Evolutionary conservation across 331 rosid species (phyloP).

Genomic region (Dryas integrifolia): DNA sequence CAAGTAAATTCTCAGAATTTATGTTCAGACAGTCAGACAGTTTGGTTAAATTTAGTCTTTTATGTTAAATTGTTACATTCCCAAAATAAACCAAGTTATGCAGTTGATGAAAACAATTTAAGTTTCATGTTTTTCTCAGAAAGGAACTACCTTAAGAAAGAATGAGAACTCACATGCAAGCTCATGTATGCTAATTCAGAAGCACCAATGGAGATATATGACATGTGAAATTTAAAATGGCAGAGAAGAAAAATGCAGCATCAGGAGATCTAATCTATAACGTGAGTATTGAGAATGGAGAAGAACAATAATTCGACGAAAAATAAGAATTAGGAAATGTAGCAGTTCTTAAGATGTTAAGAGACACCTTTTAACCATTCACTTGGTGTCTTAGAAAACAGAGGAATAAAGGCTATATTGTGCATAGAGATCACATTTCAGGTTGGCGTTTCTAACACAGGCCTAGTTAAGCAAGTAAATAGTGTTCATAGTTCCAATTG

Average conservation of each 20-base stretch:
- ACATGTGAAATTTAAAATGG: not conserved
- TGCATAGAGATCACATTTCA: not conserved
- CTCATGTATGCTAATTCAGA: not conserved
- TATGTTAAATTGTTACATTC: not conserved
- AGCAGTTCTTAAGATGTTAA: not conserved
- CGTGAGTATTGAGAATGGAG: not conserved
- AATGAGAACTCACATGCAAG: not conserved
- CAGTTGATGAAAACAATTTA: not conserved
- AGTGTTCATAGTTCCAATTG: not conserved
- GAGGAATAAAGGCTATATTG: not conserved
- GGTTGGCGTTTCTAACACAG: not conserved
- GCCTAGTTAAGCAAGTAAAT: not conserved
- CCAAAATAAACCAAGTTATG: not conserved
- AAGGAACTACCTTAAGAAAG: not conserved
- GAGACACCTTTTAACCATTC: not conserved
- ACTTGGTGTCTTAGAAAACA: not conserved
- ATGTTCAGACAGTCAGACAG: not conserved
- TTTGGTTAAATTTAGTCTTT: not conserved
- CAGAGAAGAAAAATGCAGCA: not conserved
- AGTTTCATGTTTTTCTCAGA: not conserved
- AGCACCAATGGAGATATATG: not conserved
- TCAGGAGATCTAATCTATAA: slow-evolving; percentile 1
- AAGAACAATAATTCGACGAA: not conserved
- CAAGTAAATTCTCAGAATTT: not conserved
- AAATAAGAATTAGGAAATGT: not conserved